A percentile compares a stretch with the other conserved stretches of the same genome.
Evolutionary conservation across 176 grass and related monocot species (phyloP).

Genomic region (Lolium perenne): DNA sequence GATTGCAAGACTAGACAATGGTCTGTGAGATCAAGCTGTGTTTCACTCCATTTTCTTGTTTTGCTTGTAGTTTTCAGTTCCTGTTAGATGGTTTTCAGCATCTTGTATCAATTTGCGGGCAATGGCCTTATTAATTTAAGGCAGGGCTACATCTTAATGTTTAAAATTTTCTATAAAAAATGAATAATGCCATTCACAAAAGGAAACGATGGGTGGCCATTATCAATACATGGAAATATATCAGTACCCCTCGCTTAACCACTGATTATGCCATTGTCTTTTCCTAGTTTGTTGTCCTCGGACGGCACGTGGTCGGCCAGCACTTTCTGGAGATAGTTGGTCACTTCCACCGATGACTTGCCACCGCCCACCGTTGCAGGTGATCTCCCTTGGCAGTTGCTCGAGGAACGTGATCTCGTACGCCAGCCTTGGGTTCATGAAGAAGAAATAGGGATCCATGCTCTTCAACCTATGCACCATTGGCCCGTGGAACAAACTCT

Average conservation of each 20-base stretch:
- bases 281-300: slow-evolving; percentile 21
- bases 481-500: slow-evolving; percentile 72
- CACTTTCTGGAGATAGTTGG: slow-evolving; percentile 60
- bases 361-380: slow-evolving; percentile 54
- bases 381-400: slow-evolving; percentile 64
- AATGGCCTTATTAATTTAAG: no score
- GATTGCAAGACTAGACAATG: no score
- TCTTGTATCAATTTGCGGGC: no score
- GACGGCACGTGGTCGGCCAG: slow-evolving; percentile 39
- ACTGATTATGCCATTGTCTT: not conserved
- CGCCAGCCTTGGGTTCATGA: slow-evolving; percentile 77
- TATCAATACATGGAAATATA: not conserved
- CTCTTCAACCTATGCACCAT: slow-evolving; percentile 40
- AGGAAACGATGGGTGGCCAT: not conserved
- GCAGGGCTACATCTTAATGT: no score
- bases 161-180: no score
- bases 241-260: not conserved
- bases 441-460: slow-evolving; percentile 74
- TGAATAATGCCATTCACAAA: no score
- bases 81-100: no score
- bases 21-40: no score
- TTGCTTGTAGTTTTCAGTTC: no score
- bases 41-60: no score
- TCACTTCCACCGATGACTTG: slow-evolving; percentile 68
- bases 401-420: slow-evolving; percentile 78